A percentile compares a stretch with the other conserved stretches of the same genome.
phyloP scores from a whole-genome alignment of 75 land plant species.

The Chamaecyparis obtusa region DNA sequence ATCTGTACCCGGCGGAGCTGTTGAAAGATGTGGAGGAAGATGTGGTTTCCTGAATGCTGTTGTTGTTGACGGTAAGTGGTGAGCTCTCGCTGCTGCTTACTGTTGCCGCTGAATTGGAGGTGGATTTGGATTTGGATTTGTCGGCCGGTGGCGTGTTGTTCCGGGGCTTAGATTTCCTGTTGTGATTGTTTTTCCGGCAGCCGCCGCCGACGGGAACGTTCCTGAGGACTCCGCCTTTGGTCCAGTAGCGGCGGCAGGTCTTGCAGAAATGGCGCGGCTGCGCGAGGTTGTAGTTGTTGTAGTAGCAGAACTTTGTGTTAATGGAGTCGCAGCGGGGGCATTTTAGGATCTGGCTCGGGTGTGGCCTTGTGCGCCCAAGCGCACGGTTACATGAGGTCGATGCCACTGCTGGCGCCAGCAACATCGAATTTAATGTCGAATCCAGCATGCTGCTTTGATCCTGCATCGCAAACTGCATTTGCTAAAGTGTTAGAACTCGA shows the following conservation, averaged over 20 bases:
- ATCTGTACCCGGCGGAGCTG: background rate
- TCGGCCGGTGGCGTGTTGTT: background rate
- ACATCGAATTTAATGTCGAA: background rate
- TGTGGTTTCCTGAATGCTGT: background rate
- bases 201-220: slow-evolving; percentile 18
- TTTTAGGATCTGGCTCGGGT: slow-evolving; percentile 7
- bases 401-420: background rate
- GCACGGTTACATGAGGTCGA: background rate
- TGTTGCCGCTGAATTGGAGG: background rate
- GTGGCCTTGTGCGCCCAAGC: slow-evolving; percentile 7
- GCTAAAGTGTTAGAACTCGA: background rate
- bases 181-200: slow-evolving; percentile 10
- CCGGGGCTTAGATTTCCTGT: slow-evolving; percentile 14
- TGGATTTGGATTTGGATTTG: background rate
- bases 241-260: slow-evolving; percentile 17
- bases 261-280: slow-evolving; percentile 17
- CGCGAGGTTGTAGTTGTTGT: slow-evolving; percentile 12
- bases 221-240: slow-evolving; percentile 11
- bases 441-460: background rate
- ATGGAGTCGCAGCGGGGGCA: slow-evolving; percentile 10
- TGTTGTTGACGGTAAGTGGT: background rate
- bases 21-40: background rate
- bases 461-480: slow-evolving; percentile 10
- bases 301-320: slow-evolving; percentile 15
- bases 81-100: slow-evolving; percentile 9